Percentiles rank a stretch among this genome's conserved stretches.
Conservation (phyloP, 257 asterid species). For the Solanum neorickii region DNA sequence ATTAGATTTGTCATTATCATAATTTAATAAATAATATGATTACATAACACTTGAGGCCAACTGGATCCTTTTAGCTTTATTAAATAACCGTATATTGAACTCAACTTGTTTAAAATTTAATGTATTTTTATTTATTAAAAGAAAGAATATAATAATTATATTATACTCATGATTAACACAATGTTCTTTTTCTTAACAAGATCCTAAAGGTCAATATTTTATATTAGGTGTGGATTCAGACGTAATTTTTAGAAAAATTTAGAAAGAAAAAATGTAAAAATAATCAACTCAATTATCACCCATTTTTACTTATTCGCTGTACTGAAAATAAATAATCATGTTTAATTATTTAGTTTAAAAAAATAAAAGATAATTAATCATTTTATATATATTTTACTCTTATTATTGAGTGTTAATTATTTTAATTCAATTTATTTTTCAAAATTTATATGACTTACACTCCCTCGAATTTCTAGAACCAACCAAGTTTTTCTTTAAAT, state of each 20-base stretch:
- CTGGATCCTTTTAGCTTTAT: background rate
- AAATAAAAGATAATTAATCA: too few relatives aligned
- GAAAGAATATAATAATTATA: background rate
- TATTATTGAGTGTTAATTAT: background rate
- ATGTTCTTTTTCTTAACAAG: background rate
- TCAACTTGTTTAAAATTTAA: background rate
- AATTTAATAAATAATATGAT: background rate
- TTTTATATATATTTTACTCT: background rate
- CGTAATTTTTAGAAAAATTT: too few relatives aligned
- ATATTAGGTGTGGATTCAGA: background rate
- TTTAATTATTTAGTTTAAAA: too few relatives aligned
- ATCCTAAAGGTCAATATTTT: background rate
- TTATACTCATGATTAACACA: background rate
- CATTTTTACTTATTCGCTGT: too few relatives aligned
- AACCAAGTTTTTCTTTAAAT: too few relatives aligned
- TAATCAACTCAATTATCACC: background rate
- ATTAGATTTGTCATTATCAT: background rate
- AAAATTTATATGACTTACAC: background rate
- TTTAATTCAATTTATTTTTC: background rate
- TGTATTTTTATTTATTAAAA: background rate
- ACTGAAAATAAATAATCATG: too few relatives aligned
- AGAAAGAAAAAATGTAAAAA: background rate
- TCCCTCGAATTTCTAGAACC: background rate
- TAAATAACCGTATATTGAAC: background rate
- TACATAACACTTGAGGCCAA: background rate